A percentile compares a stretch with the other conserved stretches of the same genome.
phyloP scores from a whole-genome alignment of 768 basidiomycete genomes.

The Lactarius indigo region DNA sequence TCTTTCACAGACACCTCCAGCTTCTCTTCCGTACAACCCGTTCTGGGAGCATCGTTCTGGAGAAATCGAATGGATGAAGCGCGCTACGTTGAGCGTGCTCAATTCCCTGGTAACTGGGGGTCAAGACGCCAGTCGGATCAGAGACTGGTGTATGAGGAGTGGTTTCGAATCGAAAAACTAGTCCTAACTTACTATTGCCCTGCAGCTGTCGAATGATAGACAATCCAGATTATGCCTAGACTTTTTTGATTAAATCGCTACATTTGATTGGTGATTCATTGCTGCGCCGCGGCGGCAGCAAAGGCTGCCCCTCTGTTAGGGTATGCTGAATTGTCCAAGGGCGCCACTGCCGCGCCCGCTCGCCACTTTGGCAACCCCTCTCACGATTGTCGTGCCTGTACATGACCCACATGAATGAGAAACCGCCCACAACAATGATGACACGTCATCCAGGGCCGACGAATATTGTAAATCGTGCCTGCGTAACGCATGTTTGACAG shows the following conservation, averaged over 20 bases:
- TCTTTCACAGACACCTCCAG: conserved; percentile 26
- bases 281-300: neutral
- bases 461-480: neutral
- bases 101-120: neutral
- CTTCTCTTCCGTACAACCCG: conserved; percentile 14
- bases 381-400: neutral
- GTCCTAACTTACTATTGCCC: neutral
- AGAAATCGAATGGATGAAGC: conserved; percentile 34
- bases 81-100: conserved; percentile 9
- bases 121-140: conserved; percentile 8
- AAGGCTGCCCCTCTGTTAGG: neutral
- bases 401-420: neutral
- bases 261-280: neutral
- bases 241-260: neutral
- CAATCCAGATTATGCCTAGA: neutral
- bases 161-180: conserved; percentile 1
- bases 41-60: conserved; percentile 28
- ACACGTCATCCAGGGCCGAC: neutral
- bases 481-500: neutral
- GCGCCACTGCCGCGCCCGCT: neutral
- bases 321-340: neutral
- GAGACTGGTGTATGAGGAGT: conserved; percentile 22
- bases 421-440: neutral
- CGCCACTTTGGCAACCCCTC: neutral
- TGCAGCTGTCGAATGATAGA: neutral